Base-by-base conservation (phyloP, 2,329 filamentous ascomycete species). In the Cladosporium sp. region DNA sequence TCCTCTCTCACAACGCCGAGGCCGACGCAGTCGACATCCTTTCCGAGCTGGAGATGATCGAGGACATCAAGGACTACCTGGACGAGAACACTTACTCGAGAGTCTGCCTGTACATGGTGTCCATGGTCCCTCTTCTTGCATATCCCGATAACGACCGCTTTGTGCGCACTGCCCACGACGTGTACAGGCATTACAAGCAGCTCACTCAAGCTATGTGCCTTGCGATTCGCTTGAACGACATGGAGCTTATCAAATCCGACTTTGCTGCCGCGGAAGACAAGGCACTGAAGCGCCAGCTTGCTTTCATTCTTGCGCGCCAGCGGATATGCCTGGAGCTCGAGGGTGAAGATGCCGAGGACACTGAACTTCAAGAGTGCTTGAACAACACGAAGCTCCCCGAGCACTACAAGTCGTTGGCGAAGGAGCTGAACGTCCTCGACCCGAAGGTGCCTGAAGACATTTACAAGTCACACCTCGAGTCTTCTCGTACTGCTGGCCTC, bases 401-500 rank as follows among this genome's bases (percentile, higher is more conserved):
- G 58, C 86, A 97, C 71, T 98, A 95, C 80, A 95, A 95, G 72
- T 83, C 87, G 4, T 77, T 98, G 32, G 95, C 85, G 54, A 96
- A 96, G 73, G 93, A 98, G 70, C 79, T 98, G 50, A 97, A 98
- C 71, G 92, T 98, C 49, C 77, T 97, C 40, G 93, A 98, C 58
- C 93, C 93, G 34, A 97, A 96, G 76, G 88, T 89, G 41, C 95
- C 92, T 0, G 93, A 98, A 68, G 95, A 98, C 65, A 98, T 98
- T 64, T 98, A 98, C 81, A 98, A 98, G 77, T 95, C 90, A 66
- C 93, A 98, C 71, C 81, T 98, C 4, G 93, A 98, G 73, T 97
- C 88, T 74, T 95, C 86, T 63, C 83, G 95, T 56, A 93, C 95
- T 49, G 89, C 89, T 19, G 91, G 90, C 34, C 82, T 95, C 73